phyloP scores from a whole-genome alignment of 1,284 basidiomycete species.

The Tylopilus sp. region DNA sequence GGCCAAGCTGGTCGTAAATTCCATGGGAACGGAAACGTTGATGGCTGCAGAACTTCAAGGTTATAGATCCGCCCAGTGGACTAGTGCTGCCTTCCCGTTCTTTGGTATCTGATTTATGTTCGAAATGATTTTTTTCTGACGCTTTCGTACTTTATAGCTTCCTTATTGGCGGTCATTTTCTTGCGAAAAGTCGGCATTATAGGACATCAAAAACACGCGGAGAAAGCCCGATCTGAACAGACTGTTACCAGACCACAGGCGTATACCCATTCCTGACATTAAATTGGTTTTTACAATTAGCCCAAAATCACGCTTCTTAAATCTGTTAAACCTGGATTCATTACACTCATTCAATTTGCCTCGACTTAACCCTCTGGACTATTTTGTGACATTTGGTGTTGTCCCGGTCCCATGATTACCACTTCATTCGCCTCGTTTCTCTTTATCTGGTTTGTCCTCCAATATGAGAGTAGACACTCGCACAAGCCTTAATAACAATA shows the following conservation, averaged over 20 bases:
- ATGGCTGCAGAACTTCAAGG: slow-evolving; percentile 44
- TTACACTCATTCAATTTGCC: background rate
- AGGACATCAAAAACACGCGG: slow-evolving; percentile 34
- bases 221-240: slow-evolving; percentile 18
- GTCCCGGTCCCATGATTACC: background rate
- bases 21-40: slow-evolving; percentile 37
- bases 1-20: slow-evolving; percentile 27
- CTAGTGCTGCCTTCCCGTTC: slow-evolving; percentile 57
- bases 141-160: slow-evolving; percentile 36
- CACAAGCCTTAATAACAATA: no score
- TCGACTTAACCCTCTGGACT: background rate
- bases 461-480: no score
- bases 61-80: slow-evolving; percentile 67
- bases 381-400: background rate
- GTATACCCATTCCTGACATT: slow-evolving; percentile 3
- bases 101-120: slow-evolving; percentile 41
- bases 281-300: background rate
- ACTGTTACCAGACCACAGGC: slow-evolving; percentile 21
- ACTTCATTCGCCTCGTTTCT: background rate
- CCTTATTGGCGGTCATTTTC: slow-evolving; percentile 50
- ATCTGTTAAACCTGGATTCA: no score
- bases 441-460: background rate
- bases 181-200: slow-evolving; percentile 61
- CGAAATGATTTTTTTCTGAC: background rate
- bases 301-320: no score